Percentiles rank a stretch among this genome's conserved stretches.
Conservation (phyloP, 1,139 yeast species). For the Suhomyces guaymorum region DNA sequence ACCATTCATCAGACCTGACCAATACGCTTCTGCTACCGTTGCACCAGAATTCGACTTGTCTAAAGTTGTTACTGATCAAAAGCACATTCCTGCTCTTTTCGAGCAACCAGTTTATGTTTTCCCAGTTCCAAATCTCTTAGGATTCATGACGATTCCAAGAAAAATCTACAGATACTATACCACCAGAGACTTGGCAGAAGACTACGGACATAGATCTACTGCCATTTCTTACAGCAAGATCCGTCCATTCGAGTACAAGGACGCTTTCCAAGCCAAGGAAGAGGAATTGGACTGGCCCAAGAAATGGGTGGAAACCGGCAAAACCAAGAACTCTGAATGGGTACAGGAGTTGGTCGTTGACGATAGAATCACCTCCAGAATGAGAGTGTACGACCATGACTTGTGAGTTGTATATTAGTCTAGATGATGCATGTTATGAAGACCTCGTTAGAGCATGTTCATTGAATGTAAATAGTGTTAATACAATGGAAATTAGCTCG, state of each 20-base stretch:
- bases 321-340: constrained; percentile 82
- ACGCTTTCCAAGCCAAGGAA: constrained; percentile 53
- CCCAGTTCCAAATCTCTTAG: constrained; percentile 73
- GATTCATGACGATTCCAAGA: constrained; percentile 74
- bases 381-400: constrained; percentile 52
- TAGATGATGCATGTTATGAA: no score
- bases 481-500: no score
- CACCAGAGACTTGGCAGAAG: constrained; percentile 69
- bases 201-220: constrained; percentile 62
- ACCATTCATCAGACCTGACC: constrained; percentile 61
- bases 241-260: constrained; percentile 58
- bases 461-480: constrained; percentile 8
- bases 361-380: constrained; percentile 56
- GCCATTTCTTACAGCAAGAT: constrained; percentile 57
- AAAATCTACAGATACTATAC: constrained; percentile 80
- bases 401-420: no score
- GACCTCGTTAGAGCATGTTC: no score
- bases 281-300: constrained; percentile 94
- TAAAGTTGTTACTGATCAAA: constrained; percentile 26
- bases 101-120: constrained; percentile 76
- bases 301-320: constrained; percentile 76
- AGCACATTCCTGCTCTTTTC: constrained; percentile 58
- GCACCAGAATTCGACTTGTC: constrained; percentile 60
- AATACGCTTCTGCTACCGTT: constrained; percentile 53
- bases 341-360: constrained; percentile 73